Evolutionary conservation across 2,329 filamentous ascomycete species (phyloP), one percentile per base, ranked within the genome.

Genomic region (Cercospora janseana): DNA sequence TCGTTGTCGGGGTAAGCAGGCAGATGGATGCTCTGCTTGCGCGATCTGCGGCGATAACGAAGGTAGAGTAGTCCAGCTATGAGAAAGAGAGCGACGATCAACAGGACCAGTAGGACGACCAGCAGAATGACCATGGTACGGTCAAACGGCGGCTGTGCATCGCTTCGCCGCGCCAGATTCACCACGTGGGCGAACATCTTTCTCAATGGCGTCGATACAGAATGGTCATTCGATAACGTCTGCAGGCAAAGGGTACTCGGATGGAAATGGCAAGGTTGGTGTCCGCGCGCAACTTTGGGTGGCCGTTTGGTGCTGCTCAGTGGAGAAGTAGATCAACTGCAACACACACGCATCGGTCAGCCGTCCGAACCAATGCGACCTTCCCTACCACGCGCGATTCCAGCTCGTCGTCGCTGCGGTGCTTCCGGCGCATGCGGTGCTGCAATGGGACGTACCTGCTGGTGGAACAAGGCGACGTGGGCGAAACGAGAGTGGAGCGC

Each of bases 41-140:
- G 65, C 27, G 66, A 63, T 48, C 66, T 73, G 57, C 82, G 80
- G 61, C 82, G 78, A 63, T 85, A 83, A 67, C 88, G 86, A 60
- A 96, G 74, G 65, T 88, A 70, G 58, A 92, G 74, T 43, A 96
- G 81, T 21, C 79, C 74, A 51, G 81, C 83, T 46, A 86, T 75
- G 51, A 90, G 76, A 40, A 84, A 66, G 23, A 95, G 76, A 53
- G 79, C 83, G 62, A 92, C 70, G 61, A 94, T 81, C 61, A 92
- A 75, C 37, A 98, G 77, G 56, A 85, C 83, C 60, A 97, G 77
- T 48, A 97, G 79, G 51, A 82, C 79, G 62, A 95, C 86, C 67
- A 95, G 75, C 34, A 95, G 80, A 66, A 88, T 83, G 68, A 91
- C 77, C 73, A 87, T 83, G 37, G 79, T 78, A 28, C 73, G 72